Base-by-base conservation (phyloP, 345 rosid genomes). In the Sonneratia caseolaris region DNA sequence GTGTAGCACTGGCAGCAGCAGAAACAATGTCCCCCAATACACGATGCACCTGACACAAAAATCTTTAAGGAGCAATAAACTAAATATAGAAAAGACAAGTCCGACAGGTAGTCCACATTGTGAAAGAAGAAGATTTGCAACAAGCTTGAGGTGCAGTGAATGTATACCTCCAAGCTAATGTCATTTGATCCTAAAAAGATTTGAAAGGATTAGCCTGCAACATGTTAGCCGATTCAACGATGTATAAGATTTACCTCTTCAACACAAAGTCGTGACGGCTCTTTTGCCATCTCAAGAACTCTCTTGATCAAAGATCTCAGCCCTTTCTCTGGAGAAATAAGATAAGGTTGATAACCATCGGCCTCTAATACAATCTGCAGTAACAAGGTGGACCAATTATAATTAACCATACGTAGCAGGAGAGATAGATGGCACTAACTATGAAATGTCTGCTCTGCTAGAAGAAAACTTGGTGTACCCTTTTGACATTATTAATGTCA, bases 261-360 rank as follows among this genome's bases (percentile, higher is more conserved):
- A 5, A 84, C 88, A 71, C 88, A 84, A n/a, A 82, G 74, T 9
- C 82, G 82, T 3, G 88, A 76, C n/a, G 88, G 88, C 55, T 84
- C 88, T 78, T 84, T 84, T 68, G 88, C 88, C 73, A 84, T 73
- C 72, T 84, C 88, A 18, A 84, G 75, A 10, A 84, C 88, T 68
- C 71, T 78, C 77, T 84, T 84, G 71, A 84, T 84, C 68, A 84
- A 71, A 51, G 88, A 84, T 57, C 88, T 77, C 42, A 84, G 73
- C 36, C 88, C 88, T 72, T 84, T 84, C 78, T 84, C 88, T 27
- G 88, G 88, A 24, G 88, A 84, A 72, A 84, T 84, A 16, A 84
- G 88, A 73, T 84, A 84, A 13, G 88, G 88, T 69, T 84, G 88
- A 70, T 84, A 84, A 37, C 88, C 88, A 77, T 84, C 88, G 6